These are phyloP conservation scores for Fusarium nodosum DNA, from an alignment of 2,329 filamentous ascomycete genomes.

Conservation along the genomic window DNA sequence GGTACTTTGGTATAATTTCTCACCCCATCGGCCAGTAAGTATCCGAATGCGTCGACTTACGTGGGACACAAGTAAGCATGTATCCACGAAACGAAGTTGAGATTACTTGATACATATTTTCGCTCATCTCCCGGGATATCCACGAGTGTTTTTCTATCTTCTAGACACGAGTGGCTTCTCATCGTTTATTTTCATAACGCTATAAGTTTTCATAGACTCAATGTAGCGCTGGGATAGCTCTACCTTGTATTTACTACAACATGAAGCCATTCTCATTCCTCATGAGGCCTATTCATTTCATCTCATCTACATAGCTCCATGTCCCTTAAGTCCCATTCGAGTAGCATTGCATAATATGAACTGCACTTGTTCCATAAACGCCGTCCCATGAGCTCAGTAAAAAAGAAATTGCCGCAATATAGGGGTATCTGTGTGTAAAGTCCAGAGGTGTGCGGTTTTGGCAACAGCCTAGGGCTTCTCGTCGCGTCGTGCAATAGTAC, in stretches of 20 bases:
- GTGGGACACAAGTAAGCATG: background rate
- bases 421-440: slow-evolving; percentile 28
- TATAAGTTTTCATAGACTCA: background rate
- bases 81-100: background rate
- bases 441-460: background rate
- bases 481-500: slow-evolving; percentile 54
- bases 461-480: slow-evolving; percentile 10
- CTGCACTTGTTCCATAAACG: slow-evolving; percentile 24
- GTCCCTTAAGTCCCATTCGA: slow-evolving; percentile 7
- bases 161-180: background rate
- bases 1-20: background rate
- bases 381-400: slow-evolving; percentile 23
- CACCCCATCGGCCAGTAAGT: background rate
- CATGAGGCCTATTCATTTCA: slow-evolving; percentile 16
- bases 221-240: background rate
- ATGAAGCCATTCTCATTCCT: slow-evolving; percentile 26
- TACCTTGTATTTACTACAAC: slow-evolving; percentile 21
- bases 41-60: background rate
- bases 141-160: background rate
- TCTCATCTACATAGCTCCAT: slow-evolving; percentile 15
- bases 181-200: background rate
- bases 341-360: slow-evolving; percentile 11
- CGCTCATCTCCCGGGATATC: background rate
- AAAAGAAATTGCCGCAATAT: slow-evolving; percentile 9
- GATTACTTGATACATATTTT: background rate